A percentile compares a stretch with the other conserved stretches of the same genome.
These are phyloP conservation scores for Capsicum baccatum DNA, from an alignment of 257 asterid genomes.

Conservation along the genomic window DNA sequence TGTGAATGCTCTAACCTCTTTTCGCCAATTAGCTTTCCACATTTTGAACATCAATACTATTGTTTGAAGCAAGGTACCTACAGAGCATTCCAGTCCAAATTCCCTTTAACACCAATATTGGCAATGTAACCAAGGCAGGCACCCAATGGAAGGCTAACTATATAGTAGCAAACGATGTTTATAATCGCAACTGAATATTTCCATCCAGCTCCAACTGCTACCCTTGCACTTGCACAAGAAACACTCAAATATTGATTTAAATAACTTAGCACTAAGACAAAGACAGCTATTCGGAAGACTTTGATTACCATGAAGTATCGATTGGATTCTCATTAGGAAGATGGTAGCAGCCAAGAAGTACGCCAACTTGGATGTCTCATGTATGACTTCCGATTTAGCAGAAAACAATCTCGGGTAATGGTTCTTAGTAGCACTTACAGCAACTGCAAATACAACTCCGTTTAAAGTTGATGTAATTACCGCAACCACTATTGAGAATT, in stretches of 20 bases:
- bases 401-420: conserved; percentile 64
- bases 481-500: conserved; percentile 58
- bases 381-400: conserved; percentile 39
- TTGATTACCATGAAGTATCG: conserved; percentile 72
- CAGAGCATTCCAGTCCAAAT: conserved; percentile 86
- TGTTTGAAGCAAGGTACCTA: conserved; percentile 73
- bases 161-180: conserved; percentile 60
- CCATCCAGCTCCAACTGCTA: conserved; percentile 95
- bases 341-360: too few species aligned
- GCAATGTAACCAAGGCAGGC: conserved; percentile 72
- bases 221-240: conserved; percentile 52
- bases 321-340: conserved; percentile 14
- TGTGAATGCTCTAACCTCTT: conserved; percentile 53
- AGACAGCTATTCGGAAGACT: background rate
- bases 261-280: background rate
- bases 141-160: conserved; percentile 79
- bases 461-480: conserved; percentile 59
- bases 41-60: conserved; percentile 43
- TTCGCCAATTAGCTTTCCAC: conserved; percentile 60
- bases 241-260: background rate
- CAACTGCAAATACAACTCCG: conserved; percentile 55
- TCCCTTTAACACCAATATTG: conserved; percentile 62
- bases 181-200: conserved; percentile 71
- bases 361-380: too few species aligned
- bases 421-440: conserved; percentile 49